A percentile compares a stretch with the other conserved stretches of the same genome.
These are phyloP conservation scores for Liquidambar formosana DNA, from an alignment of 164 flowering plant genomes.

Conservation along the genomic window DNA sequence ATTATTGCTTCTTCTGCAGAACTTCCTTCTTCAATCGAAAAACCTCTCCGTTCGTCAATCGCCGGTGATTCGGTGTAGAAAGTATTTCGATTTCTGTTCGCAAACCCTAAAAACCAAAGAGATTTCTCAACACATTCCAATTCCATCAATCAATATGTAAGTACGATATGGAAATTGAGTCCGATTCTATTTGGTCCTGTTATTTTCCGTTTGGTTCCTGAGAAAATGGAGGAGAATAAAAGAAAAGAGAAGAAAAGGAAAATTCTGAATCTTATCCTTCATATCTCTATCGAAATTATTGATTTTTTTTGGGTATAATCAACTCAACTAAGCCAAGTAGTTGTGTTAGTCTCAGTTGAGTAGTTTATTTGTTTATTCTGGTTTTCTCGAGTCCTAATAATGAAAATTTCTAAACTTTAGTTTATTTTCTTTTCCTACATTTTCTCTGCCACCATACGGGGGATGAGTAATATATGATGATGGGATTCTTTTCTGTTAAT, in stretches of 20 bases:
- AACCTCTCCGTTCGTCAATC: not conserved
- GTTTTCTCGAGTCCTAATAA: no score
- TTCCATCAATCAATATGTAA: conserved; percentile 18
- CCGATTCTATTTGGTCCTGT: not conserved
- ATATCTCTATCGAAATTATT: no score
- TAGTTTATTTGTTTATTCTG: no score
- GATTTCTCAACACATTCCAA: not conserved
- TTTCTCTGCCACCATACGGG: not conserved
- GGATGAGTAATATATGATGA: no score
- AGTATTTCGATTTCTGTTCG: not conserved
- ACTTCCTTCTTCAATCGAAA: not conserved
- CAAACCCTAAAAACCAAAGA: not conserved
- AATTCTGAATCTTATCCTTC: no score
- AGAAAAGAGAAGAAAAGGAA: not conserved
- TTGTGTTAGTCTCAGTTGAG: no score
- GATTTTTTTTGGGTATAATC: no score
- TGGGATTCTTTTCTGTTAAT: not conserved
- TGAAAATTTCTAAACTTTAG: not conserved
- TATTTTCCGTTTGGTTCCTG: conserved; percentile 7
- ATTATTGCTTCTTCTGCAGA: not conserved
- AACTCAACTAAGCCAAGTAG: no score
- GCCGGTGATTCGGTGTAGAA: not conserved
- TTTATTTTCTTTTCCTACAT: not conserved
- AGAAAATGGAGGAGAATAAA: not conserved
- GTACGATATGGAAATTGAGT: not conserved